Evolutionary conservation across 352 stramenopile genomes (phyloP), one percentile per base, ranked within the genome.

Genomic region (Phytophthora sansomeana): DNA sequence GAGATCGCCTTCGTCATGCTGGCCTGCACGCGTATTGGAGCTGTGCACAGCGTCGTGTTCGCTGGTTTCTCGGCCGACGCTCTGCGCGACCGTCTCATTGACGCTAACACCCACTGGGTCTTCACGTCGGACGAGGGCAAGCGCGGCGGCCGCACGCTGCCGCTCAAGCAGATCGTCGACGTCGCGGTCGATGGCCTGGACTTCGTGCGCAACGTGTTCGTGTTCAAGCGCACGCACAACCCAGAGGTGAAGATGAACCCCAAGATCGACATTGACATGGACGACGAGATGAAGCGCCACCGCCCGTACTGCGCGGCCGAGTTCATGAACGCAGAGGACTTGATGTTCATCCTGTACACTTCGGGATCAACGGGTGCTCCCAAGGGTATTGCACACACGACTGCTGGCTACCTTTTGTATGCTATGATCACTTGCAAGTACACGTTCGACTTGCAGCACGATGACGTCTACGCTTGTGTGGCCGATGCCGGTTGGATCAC

Each of bases 311-410:
- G 97, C 77, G 78, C 97, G 5, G 90, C 93, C 7, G 97, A 98
- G 74, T 88, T 80, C 66, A 98, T 99, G 94, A 97, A 99, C 77
- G 89, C 92, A 6, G 97, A 99, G 72, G 97, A 99, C 69, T 73
- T 97, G 32, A 85, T 99, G 51, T 99, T 98, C 73, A 98, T 99
- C 65, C 77, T 99, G 42, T 99, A 99, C 80, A 99, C 98, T 28
- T 98, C 89, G 6, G 97, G 97, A 29, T 98, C 93, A 6, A 99
- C 97, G 1, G 97, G 97, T 35, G 90, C 94, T 10, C 96, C 94
- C 24, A 98, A 99, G 91, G 97, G 97, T 42, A 85, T 99, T 16
- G 86, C 97, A 2, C 97, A 99, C 69, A 98, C 93, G 6, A 98
- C 93, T 5, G 97, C 91, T 16, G 98, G 97, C 1, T 99, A 99